Conservation (phyloP, 768 basidiomycete genomes). For the Suillus cothurnatus region DNA sequence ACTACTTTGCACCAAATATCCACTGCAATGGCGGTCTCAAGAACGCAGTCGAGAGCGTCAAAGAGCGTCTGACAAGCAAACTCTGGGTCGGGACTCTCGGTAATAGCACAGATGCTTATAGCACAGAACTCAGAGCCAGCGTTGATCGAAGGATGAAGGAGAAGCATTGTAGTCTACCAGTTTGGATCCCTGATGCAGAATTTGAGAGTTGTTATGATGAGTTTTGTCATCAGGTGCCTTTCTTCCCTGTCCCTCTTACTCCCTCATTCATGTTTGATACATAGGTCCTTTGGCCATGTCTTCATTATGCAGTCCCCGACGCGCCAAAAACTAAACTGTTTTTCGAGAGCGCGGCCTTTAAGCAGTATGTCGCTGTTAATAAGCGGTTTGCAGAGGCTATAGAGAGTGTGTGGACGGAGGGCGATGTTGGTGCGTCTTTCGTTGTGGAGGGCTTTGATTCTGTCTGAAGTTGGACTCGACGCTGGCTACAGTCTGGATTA, state of each 20-base stretch:
- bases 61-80: constrained; percentile 49
- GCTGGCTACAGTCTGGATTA: constrained; percentile 79
- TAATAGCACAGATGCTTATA: constrained; percentile 65
- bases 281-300: constrained; percentile 80
- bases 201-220: constrained; percentile 83
- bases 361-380: constrained; percentile 89
- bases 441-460: neutral
- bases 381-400: constrained; percentile 87
- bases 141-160: constrained; percentile 54
- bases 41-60: constrained; percentile 76
- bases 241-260: constrained; percentile 16
- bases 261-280: constrained; percentile 5
- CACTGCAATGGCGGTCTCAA: constrained; percentile 84
- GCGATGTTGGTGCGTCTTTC: constrained; percentile 67
- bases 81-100: constrained; percentile 78
- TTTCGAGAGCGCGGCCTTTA: constrained; percentile 79
- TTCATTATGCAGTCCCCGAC: constrained; percentile 86
- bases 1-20: constrained; percentile 59
- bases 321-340: constrained; percentile 84
- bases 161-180: constrained; percentile 48
- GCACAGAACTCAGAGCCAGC: constrained; percentile 53
- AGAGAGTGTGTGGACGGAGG: constrained; percentile 76
- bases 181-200: constrained; percentile 83
- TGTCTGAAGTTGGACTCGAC: constrained; percentile 14
- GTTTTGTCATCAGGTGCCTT: constrained; percentile 75